Conservation (phyloP, 2,329 filamentous ascomycete genomes). For the Aplosporella prunicola region DNA sequence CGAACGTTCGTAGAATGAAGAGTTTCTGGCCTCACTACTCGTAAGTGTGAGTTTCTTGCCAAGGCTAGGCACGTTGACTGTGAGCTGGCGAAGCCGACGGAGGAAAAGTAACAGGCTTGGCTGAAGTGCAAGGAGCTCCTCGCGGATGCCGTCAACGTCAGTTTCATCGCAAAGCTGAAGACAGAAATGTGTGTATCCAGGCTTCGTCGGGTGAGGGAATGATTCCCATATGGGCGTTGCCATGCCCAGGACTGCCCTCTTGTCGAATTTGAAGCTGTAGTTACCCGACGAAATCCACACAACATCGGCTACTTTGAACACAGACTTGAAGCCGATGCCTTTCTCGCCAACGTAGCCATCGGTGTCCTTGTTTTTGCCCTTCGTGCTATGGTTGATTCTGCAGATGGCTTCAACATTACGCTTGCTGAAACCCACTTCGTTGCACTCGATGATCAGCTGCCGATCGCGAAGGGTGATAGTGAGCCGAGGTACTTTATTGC, state of each 20-base stretch:
- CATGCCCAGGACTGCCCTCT: slow-evolving; percentile 23
- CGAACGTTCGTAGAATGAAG: too few relatives aligned
- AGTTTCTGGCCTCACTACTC: too few relatives aligned
- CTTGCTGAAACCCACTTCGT: slow-evolving; percentile 9
- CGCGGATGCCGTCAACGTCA: not conserved
- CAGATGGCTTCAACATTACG: slow-evolving; percentile 40
- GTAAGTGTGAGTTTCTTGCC: too few relatives aligned
- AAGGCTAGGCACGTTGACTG: not conserved
- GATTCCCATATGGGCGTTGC: slow-evolving; percentile 23
- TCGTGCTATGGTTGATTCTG: slow-evolving; percentile 38
- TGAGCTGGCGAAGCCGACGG: not conserved
- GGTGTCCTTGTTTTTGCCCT: slow-evolving; percentile 5
- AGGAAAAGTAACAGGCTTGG: not conserved
- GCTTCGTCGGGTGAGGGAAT: slow-evolving; percentile 12
- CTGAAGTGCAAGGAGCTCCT: not conserved
- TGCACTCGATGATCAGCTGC: not conserved
- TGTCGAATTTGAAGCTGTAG: slow-evolving; percentile 38
- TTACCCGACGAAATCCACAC: slow-evolving; percentile 37
- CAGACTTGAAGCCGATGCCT: slow-evolving; percentile 30
- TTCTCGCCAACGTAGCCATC: slow-evolving; percentile 24
- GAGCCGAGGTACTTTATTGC: slow-evolving; percentile 19
- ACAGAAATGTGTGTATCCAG: not conserved
- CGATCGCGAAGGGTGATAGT: slow-evolving; percentile 9
- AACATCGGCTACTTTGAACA: slow-evolving; percentile 28
- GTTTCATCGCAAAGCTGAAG: not conserved